Evolutionary conservation across 345 rosid genomes (phyloP).

Genomic region (Melaleuca alternifolia): DNA sequence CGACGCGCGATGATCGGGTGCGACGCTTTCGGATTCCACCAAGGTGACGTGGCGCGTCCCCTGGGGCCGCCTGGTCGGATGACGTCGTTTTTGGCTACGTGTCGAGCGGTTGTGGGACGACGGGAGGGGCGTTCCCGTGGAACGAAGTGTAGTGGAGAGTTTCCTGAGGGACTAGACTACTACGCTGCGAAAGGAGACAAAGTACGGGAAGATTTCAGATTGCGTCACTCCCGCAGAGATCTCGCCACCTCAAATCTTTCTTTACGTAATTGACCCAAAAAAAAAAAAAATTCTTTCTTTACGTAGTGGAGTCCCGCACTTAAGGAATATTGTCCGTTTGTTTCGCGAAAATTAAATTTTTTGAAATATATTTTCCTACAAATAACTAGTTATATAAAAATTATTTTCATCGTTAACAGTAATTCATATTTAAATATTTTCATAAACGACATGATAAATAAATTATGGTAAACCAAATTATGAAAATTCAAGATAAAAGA

Average conservation of each 20-base stretch:
- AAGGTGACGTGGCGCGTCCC: not conserved
- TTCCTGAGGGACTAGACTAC: not conserved
- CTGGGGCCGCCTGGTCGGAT: not conserved
- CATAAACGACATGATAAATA: too few species aligned
- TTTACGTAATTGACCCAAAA: not conserved
- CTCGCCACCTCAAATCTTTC: not conserved
- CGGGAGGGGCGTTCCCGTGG: not conserved
- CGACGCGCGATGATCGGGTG: not conserved
- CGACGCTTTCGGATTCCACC: not conserved
- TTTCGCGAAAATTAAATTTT: too few species aligned
- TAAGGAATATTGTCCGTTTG: not conserved
- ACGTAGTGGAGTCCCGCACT: not conserved
- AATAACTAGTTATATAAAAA: too few species aligned
- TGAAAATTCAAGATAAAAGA: not conserved
- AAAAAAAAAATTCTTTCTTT: too few species aligned
- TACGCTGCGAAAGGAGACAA: not conserved
- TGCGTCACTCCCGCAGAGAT: not conserved
- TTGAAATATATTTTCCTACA: too few species aligned
- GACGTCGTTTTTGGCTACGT: not conserved
- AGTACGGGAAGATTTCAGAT: not conserved
- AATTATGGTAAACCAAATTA: not conserved
- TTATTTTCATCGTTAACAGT: too few species aligned
- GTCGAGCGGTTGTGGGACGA: not conserved
- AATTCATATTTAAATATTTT: too few species aligned
- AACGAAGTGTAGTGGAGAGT: not conserved